Percentiles rank a stretch among this genome's conserved stretches.
These are phyloP conservation scores for Jatropha curcas DNA, from an alignment of 345 rosid genomes.

Conservation along the genomic window DNA sequence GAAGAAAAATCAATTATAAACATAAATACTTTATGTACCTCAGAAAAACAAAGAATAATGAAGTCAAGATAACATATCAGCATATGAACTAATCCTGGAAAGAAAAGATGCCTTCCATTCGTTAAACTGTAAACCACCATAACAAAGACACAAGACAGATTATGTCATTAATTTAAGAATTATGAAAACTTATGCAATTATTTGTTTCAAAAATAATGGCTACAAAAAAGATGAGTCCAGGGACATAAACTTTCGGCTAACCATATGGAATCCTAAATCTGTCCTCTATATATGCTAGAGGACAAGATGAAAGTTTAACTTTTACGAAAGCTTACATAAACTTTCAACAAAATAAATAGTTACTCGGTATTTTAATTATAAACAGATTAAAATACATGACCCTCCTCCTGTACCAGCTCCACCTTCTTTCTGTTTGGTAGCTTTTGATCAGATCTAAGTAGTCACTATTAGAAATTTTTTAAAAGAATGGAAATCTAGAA, in stretches of 20 bases:
- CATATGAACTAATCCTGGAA: not conserved
- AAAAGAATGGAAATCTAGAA: constrained; percentile 3
- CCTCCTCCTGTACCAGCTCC: constrained; percentile 11
- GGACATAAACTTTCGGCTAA: constrained; percentile 24
- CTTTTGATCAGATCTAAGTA: constrained; percentile 35
- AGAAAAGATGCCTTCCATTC: not conserved
- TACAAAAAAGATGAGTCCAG: constrained; percentile 21
- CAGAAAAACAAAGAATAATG: not conserved
- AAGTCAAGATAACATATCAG: constrained; percentile 11
- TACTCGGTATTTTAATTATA: constrained; percentile 15
- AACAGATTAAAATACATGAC: constrained; percentile 10
- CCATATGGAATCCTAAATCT: constrained; percentile 37
- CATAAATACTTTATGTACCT: constrained; percentile 23
- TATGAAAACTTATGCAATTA: not conserved
- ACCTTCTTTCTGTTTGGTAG: constrained; percentile 24
- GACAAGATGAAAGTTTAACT: constrained; percentile 46
- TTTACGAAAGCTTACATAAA: constrained; percentile 45
- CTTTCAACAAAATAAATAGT: constrained; percentile 40
- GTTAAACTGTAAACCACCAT: not conserved
- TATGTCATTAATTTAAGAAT: not conserved
- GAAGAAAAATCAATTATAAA: constrained; percentile 33
- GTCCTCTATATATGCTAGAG: constrained; percentile 34
- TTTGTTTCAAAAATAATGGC: not conserved
- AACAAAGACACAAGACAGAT: not conserved
- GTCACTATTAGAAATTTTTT: constrained; percentile 12